Base-by-base conservation (phyloP, 2,329 filamentous ascomycete species). In the Zymoseptoria brevis region DNA sequence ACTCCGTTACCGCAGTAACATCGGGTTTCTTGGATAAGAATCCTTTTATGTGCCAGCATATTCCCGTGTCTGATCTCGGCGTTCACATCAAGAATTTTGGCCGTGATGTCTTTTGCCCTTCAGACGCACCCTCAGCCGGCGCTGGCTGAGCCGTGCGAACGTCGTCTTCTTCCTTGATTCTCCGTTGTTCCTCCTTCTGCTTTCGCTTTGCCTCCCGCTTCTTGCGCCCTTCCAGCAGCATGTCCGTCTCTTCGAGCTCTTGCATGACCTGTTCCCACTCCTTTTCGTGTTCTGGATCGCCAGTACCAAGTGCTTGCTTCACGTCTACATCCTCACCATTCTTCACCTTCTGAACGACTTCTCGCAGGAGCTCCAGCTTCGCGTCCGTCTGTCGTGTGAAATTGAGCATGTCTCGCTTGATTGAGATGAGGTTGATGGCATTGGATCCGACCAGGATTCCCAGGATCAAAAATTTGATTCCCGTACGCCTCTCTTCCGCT, bases 371-470 rank as follows among this genome's bases (percentile, higher is more conserved):
- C 2, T 81, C 82, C 63, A 99, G 88, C 71, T 89, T 87, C 6
- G 89, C 85, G 66, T 96, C 89, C 4, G 91, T 87, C 66, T 86
- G 85, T 55, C 92, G 84, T 69, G 81, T 84, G 67, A 88, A 92
- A 8, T 86, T 84, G 30, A 81, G 80, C 69, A 86, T 88, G 55
- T 92, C 87, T 67, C 88, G 89, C 68, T 87, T 87, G 68, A 97
- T 73, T 41, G 86, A 81, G 69, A 99, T 87, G 81, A 94, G 89
- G 69, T 96, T 89, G 67, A 99, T 96, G 13, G 93, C 89, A 80
- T 96, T 96, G 62, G 90, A 96, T 3, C 95, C 95, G 64, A 97
- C 93, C 63, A 97, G 81, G 49, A 91, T 79, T 5, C 88, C 79
- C 2, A 85, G 72, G 59, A 83, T 70, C 60, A 93, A 84, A 75